phyloP scores from a whole-genome alignment of 2,329 filamentous ascomycete genomes.

The Aspergillus tamarii region DNA sequence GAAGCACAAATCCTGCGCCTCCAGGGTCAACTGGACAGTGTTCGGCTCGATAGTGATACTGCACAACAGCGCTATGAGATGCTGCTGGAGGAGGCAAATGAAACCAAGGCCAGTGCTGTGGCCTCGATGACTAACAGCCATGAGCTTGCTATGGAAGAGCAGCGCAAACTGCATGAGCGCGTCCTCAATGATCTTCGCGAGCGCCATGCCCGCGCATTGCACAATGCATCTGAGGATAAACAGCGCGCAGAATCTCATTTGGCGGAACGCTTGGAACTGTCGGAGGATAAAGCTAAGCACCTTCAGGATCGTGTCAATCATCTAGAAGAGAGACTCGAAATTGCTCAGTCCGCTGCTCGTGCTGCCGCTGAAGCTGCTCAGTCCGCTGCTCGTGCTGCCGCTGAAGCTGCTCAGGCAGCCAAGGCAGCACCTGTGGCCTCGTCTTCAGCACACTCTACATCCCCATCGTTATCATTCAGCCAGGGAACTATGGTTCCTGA shows the following conservation, averaged over 20 bases:
- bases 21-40: slow-evolving; percentile 74
- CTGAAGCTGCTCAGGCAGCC: slow-evolving; percentile 65
- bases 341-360: slow-evolving; percentile 83
- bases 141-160: slow-evolving; percentile 59
- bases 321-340: slow-evolving; percentile 87
- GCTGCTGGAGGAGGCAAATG: slow-evolving; percentile 78
- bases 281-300: slow-evolving; percentile 81
- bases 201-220: slow-evolving; percentile 74
- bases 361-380: slow-evolving; percentile 79
- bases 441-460: slow-evolving; percentile 47
- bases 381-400: slow-evolving; percentile 81
- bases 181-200: slow-evolving; percentile 74
- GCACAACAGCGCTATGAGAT: slow-evolving; percentile 80
- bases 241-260: slow-evolving; percentile 79
- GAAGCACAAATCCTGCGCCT: slow-evolving; percentile 76
- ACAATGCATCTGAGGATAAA: slow-evolving; percentile 77
- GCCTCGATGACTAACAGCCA: slow-evolving; percentile 57
- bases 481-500: slow-evolving; percentile 64
- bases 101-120: slow-evolving; percentile 65
- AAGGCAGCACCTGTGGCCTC: slow-evolving; percentile 46
- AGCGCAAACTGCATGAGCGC: slow-evolving; percentile 69
- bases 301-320: slow-evolving; percentile 82
- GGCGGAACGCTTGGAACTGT: slow-evolving; percentile 77
- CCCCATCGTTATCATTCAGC: slow-evolving; percentile 51
- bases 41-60: slow-evolving; percentile 78